Conservation (phyloP, 768 basidiomycete species). For the Chiua virens region DNA sequence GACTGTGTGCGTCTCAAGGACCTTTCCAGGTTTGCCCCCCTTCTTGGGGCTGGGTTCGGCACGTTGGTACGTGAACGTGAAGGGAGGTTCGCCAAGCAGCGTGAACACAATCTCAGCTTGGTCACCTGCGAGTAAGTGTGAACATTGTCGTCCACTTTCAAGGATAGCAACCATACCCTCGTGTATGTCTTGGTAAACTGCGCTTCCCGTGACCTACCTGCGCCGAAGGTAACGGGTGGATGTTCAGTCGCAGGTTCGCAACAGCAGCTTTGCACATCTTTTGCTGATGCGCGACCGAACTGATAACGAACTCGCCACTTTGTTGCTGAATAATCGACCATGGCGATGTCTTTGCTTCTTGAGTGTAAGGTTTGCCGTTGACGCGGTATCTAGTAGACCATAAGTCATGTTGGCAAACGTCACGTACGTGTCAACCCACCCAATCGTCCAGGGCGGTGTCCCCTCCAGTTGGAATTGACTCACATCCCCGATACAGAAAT, state of each 20-base stretch:
- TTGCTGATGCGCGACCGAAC: slow-evolving; percentile 89
- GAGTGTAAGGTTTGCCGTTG: slow-evolving; percentile 70
- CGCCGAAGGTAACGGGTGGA: slow-evolving; percentile 86
- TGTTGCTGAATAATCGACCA: slow-evolving; percentile 85
- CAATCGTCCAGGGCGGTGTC: slow-evolving; percentile 88
- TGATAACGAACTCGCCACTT: slow-evolving; percentile 81
- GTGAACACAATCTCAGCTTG: slow-evolving; percentile 94
- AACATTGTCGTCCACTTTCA: background rate
- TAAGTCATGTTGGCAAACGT: slow-evolving; percentile 3
- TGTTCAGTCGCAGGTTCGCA: slow-evolving; percentile 66
- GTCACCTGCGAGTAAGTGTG: slow-evolving; percentile 53
- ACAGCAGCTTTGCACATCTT: slow-evolving; percentile 87
- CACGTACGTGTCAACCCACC: slow-evolving; percentile 43
- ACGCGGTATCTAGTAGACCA: slow-evolving; percentile 63
- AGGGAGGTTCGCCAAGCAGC: slow-evolving; percentile 89
- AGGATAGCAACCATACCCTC: slow-evolving; percentile 55
- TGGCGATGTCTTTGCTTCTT: slow-evolving; percentile 75
- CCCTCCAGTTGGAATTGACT: slow-evolving; percentile 94
- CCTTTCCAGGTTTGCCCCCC: slow-evolving; percentile 67
- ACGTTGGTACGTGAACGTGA: slow-evolving; percentile 93
- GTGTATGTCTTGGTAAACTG: slow-evolving; percentile 80
- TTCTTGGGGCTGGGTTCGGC: slow-evolving; percentile 69
- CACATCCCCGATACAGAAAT: slow-evolving; percentile 89
- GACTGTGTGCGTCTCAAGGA: slow-evolving; percentile 91
- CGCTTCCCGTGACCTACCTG: slow-evolving; percentile 85